Conservation (phyloP, 2,329 filamentous ascomycete species). For the Fusarium goolgardi region DNA sequence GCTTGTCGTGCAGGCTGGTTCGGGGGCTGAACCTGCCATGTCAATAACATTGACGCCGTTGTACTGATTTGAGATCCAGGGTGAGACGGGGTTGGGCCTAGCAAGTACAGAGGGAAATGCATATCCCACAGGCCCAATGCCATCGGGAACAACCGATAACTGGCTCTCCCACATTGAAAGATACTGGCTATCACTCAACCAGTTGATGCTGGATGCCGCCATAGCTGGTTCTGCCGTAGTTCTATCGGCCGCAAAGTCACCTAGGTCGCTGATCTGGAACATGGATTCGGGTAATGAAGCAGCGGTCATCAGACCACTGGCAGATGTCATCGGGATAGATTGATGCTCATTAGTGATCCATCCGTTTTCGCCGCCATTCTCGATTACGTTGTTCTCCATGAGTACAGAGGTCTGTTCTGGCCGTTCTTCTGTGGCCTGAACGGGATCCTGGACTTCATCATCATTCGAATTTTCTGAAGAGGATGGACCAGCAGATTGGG, state of each 20-base stretch:
- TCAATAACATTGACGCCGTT: not conserved
- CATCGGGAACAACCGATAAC: conserved; percentile 2
- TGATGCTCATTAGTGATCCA: conserved; percentile 1
- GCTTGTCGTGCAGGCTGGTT: not conserved
- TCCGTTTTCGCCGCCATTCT: not conserved
- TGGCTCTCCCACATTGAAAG: conserved; percentile 17
- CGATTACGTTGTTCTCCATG: not conserved
- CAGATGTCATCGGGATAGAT: not conserved
- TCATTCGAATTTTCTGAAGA: not conserved
- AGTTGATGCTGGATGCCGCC: conserved; percentile 5
- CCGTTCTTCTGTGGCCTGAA: not conserved
- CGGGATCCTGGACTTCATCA: not conserved
- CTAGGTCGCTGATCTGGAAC: conserved; percentile 15
- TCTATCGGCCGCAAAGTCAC: not conserved
- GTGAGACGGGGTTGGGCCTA: not conserved
- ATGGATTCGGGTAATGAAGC: not conserved
- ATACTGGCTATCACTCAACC: conserved; percentile 20
- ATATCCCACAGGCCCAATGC: conserved; percentile 13
- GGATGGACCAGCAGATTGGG: not conserved
- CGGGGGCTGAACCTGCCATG: not conserved
- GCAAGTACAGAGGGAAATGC: conserved; percentile 4
- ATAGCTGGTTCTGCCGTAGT: not conserved
- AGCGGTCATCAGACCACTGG: not conserved
- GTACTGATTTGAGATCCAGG: conserved; percentile 3
- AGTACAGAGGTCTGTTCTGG: not conserved